These are phyloP conservation scores for Psilocybe sp. DNA, from an alignment of 768 basidiomycete species.

Conservation along the genomic window DNA sequence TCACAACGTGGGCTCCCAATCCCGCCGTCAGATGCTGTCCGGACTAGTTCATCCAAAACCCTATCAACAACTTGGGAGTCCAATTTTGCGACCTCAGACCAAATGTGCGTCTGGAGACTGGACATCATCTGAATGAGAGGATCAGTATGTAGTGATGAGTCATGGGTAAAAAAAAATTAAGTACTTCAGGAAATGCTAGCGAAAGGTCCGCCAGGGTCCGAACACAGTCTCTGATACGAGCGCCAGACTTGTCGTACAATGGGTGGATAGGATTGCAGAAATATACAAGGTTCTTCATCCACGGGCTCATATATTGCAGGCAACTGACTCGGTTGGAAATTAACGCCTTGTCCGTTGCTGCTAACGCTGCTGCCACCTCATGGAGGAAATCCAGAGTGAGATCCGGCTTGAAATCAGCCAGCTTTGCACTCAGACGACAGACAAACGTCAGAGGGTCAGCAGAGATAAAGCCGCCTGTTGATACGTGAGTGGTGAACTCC, in stretches of 20 bases:
- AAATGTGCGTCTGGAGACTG: slow-evolving; percentile 70
- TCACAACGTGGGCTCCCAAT: slow-evolving; percentile 75
- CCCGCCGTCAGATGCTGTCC: slow-evolving; percentile 81
- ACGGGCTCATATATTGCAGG: slow-evolving; percentile 82
- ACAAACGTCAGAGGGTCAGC: slow-evolving; percentile 64
- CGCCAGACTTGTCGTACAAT: slow-evolving; percentile 71
- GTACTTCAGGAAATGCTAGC: slow-evolving; percentile 67
- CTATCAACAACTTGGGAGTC: slow-evolving; percentile 68
- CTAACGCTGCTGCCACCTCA: slow-evolving; percentile 74
- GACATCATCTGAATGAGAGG: slow-evolving; percentile 48
- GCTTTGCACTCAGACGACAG: slow-evolving; percentile 62
- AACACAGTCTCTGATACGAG: slow-evolving; percentile 76
- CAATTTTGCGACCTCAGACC: slow-evolving; percentile 71
- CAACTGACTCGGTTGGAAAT: slow-evolving; percentile 64
- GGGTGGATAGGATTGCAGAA: slow-evolving; percentile 68
- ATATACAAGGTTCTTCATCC: slow-evolving; percentile 76
- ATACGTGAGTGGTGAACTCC: background rate
- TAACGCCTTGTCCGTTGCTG: slow-evolving; percentile 38
- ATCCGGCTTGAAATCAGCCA: slow-evolving; percentile 74
- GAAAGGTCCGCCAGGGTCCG: slow-evolving; percentile 78
- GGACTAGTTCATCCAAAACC: slow-evolving; percentile 76
- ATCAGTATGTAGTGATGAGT: background rate
- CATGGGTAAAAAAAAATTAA: slow-evolving; percentile 7
- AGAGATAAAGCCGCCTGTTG: slow-evolving; percentile 65
- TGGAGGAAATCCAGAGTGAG: slow-evolving; percentile 86